Conservation (phyloP, 352 stramenopile genomes). For the Pythium graminicola region DNA sequence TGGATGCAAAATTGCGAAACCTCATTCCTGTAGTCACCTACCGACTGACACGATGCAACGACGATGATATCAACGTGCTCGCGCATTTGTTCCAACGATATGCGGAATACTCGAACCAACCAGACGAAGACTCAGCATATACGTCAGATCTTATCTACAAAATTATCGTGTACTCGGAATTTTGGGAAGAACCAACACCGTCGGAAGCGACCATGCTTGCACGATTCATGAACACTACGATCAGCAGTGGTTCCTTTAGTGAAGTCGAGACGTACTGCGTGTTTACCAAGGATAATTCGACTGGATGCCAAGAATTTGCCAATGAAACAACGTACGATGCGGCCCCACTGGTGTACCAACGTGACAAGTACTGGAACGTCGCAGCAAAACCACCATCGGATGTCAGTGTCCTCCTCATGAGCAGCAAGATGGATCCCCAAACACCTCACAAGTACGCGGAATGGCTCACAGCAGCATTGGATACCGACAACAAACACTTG, state of each 20-base stretch:
- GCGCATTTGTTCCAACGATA: constrained; percentile 16
- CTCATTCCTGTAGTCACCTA: constrained; percentile 31
- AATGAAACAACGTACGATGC: constrained; percentile 10
- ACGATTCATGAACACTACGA: constrained; percentile 25
- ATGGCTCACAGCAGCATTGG: constrained; percentile 23
- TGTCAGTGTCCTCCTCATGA: constrained; percentile 37
- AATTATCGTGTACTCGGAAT: constrained; percentile 33
- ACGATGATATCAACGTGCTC: constrained; percentile 31
- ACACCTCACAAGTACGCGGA: constrained; percentile 35
- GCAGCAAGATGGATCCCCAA: constrained; percentile 35
- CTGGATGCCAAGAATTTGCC: constrained; percentile 33
- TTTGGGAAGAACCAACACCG: constrained; percentile 26
- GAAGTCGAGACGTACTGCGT: constrained; percentile 42
- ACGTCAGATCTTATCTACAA: constrained; percentile 29
- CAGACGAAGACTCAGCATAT: constrained; percentile 12
- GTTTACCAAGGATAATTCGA: constrained; percentile 39
- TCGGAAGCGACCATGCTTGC: constrained; percentile 15
- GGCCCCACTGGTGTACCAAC: constrained; percentile 20
- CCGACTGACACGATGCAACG: constrained; percentile 29
- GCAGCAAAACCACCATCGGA: constrained; percentile 26
- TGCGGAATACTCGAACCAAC: constrained; percentile 7
- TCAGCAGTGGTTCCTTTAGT: constrained; percentile 22
- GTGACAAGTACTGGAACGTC: constrained; percentile 32
- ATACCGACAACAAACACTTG: constrained; percentile 31
- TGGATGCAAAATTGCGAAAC: constrained; percentile 22